Base-by-base conservation (phyloP, 768 basidiomycete species). In the Leccinum subgranulosum region DNA sequence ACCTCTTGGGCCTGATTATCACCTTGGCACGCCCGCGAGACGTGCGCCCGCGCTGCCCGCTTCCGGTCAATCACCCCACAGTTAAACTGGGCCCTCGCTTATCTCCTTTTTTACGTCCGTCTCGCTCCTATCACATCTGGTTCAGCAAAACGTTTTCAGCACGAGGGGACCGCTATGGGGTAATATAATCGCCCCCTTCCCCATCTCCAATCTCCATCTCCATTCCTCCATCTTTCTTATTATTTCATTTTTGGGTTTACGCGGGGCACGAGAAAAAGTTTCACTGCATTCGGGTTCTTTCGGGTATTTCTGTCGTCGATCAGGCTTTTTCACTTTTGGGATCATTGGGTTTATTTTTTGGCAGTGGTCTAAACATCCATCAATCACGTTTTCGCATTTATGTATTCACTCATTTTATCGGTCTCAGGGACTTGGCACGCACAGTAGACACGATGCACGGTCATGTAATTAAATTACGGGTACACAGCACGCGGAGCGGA, bases 21-120 rank as follows among this genome's bases (percentile, higher is more conserved):
- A 5, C 19, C 41, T 19, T 41, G 39, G 39, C 41, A 43, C 41
- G 41, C 41, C 41, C 3, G 39, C 39, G 19, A 43, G 41, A 43
- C 41, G 41, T 43, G 41, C 41, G 58, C 36, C 36, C 59, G 45
- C 52, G 54, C 41, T 34, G 36, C 39, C 45, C 12, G 45, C 14
- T 21, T 21, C 36, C 54, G 61, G 63, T 51, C 59, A 50, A 56
- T 59, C 59, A 21, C 43, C 56, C 50, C 60, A 62, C 67, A 49
- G 6, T 39, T 64, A 31, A 62, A 27, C 58, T 5, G 19, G 41
- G 19, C 25, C 31, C 19, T 61, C 57, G 58, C 57, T 49, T 59
- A 53, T 60, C 43, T 29, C 49, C 39, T 41, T 41, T 59, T 67
- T 69, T 70, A 71, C 69, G 70, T 66, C 49, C 36, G 43, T 41